These are phyloP conservation scores for Nematodospora anomalae DNA, from an alignment of 1,139 yeast genomes.

Conservation along the genomic window DNA sequence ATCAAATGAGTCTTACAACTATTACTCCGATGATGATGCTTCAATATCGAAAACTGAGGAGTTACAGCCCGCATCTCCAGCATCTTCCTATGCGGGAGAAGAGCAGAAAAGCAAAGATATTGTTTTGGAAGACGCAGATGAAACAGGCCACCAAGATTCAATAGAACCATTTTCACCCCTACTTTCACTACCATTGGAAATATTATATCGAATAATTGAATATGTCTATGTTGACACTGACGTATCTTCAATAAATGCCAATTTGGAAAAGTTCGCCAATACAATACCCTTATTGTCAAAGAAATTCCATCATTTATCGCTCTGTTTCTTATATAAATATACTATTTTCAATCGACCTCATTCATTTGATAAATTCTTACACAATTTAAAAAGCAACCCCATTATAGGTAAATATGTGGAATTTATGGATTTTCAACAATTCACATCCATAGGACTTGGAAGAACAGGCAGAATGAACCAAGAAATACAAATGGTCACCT, in stretches of 20 bases:
- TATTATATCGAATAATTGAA: conserved; percentile 44
- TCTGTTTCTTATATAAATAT: conserved; percentile 57
- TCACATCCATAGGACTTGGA: conserved; percentile 88
- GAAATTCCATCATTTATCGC: conserved; percentile 33
- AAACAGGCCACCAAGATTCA: conserved; percentile 2
- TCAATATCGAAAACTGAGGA: conserved; percentile 4
- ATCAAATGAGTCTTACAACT: conserved; percentile 28
- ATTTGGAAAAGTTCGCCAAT: conserved; percentile 43
- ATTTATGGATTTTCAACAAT: conserved; percentile 82
- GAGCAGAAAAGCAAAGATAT: not conserved
- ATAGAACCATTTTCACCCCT: conserved; percentile 17
- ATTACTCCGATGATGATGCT: conserved; percentile 8
- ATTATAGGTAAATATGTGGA: conserved; percentile 67
- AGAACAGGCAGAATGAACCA: conserved; percentile 86
- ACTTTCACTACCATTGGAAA: conserved; percentile 39
- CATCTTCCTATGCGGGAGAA: conserved; percentile 2
- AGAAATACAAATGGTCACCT: conserved; percentile 88
- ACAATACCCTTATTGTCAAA: conserved; percentile 40
- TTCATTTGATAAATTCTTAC: conserved; percentile 70
- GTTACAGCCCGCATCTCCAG: not conserved
- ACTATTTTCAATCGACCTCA: conserved; percentile 80
- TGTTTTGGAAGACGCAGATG: not conserved
- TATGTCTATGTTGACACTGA: conserved; percentile 42
- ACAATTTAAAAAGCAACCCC: conserved; percentile 50
- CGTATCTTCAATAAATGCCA: conserved; percentile 40